A percentile compares a stretch with the other conserved stretches of the same genome.
These are phyloP conservation scores for Rhodamnia rubescens DNA, from an alignment of 345 rosid genomes.

Conservation along the genomic window DNA sequence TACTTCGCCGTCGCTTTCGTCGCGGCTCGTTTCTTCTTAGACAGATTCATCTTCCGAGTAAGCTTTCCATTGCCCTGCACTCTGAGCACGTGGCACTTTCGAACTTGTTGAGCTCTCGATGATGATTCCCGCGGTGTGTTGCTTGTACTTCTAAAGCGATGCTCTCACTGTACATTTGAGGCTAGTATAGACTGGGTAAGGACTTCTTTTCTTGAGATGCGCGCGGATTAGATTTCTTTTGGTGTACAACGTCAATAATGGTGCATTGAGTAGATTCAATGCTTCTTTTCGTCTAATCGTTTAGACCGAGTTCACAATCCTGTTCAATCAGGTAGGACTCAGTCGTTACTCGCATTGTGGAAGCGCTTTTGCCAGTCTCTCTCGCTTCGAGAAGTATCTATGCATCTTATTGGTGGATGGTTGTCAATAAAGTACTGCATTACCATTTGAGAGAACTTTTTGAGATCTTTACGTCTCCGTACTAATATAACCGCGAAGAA, in stretches of 20 bases:
- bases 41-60: conserved; percentile 78
- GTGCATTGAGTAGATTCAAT: neutral
- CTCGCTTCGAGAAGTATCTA: neutral
- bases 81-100: neutral
- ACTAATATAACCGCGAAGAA: neutral
- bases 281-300: neutral
- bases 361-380: neutral
- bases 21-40: conserved; percentile 50
- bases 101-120: neutral
- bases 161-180: neutral
- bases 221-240: neutral
- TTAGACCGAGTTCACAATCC: neutral
- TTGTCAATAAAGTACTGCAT: neutral
- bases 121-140: neutral
- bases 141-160: neutral
- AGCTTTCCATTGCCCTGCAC: conserved; percentile 1
- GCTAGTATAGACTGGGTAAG: neutral
- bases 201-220: neutral
- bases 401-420: neutral
- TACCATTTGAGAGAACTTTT: neutral
- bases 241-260: neutral
- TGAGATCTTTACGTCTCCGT: neutral
- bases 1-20: conserved; percentile 58
- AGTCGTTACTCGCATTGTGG: neutral
- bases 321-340: neutral